Evolutionary conservation across 176 grass and related monocot genomes (phyloP).

Genomic region (Otatea glauca): DNA sequence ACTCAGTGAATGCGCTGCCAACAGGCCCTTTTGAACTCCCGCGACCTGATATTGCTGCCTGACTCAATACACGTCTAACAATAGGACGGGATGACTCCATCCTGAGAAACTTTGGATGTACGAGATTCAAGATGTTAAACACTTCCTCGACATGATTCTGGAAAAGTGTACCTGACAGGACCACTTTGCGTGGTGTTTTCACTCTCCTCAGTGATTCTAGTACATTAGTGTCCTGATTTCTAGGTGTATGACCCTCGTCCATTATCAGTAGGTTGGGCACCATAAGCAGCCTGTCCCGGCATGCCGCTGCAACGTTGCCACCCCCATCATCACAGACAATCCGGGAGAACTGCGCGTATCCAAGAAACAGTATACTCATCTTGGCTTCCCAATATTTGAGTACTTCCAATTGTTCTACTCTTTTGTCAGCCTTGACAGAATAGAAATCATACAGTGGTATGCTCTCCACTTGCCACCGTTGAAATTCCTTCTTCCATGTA

Average conservation of each 20-base stretch:
- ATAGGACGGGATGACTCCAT: constrained; percentile 66
- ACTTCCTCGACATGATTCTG: constrained; percentile 91
- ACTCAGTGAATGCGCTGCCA: constrained; percentile 62
- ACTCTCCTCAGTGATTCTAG: constrained; percentile 78
- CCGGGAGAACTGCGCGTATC: constrained; percentile 85
- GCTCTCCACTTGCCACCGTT: constrained; percentile 85
- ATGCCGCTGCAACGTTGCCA: constrained; percentile 63
- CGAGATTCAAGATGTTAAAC: constrained; percentile 88
- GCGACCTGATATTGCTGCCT: constrained; percentile 60
- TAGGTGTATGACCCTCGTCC: constrained; percentile 95
- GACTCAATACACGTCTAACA: constrained; percentile 74
- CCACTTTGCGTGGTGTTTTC: constrained; percentile 86
- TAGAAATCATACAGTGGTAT: constrained; percentile 90
- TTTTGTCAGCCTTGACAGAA: constrained; percentile 86
- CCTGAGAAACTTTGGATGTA: constrained; percentile 88
- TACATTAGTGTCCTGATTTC: constrained; percentile 80
- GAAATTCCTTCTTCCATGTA: constrained; percentile 85
- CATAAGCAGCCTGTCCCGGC: constrained; percentile 76
- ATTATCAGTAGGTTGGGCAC: constrained; percentile 84
- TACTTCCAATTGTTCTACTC: constrained; percentile 76
- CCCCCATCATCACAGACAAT: constrained; percentile 58
- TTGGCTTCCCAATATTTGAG: constrained; percentile 80
- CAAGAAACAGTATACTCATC: constrained; percentile 86
- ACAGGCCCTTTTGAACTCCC: constrained; percentile 46
- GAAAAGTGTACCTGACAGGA: constrained; percentile 92